A percentile compares a stretch with the other conserved stretches of the same genome.
Evolutionary conservation across 306 rosid species (phyloP).

Genomic region (Prunus salicina): DNA sequence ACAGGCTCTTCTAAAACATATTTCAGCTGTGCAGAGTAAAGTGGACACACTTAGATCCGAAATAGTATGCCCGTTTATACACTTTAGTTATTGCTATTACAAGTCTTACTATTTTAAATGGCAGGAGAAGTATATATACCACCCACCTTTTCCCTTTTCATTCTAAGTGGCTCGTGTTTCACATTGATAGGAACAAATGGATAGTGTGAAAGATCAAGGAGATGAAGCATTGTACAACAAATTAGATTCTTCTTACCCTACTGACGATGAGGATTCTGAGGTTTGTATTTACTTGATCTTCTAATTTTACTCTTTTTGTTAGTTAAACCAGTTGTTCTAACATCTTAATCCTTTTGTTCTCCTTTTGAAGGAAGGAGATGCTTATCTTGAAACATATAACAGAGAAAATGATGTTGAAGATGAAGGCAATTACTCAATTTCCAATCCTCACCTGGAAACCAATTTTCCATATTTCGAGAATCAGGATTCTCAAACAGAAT

Average conservation of each 20-base stretch:
- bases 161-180: conserved; percentile 10
- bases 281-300: conserved; percentile 29
- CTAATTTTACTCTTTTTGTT: neutral
- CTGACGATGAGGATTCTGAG: conserved; percentile 67
- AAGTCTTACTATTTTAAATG: conserved; percentile 10
- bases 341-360: conserved; percentile 1
- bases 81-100: conserved; percentile 9
- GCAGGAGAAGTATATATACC: neutral
- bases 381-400: conserved; percentile 44
- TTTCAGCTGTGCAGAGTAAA: conserved; percentile 57
- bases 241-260: conserved; percentile 62
- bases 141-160: neutral
- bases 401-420: conserved; percentile 36
- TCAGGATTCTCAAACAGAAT: conserved; percentile 26
- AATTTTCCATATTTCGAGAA: conserved; percentile 28
- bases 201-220: conserved; percentile 60
- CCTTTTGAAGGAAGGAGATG: conserved; percentile 41
- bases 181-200: conserved; percentile 69
- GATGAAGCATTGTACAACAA: conserved; percentile 63
- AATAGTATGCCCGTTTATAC: conserved; percentile 53
- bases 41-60: conserved; percentile 63
- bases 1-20: conserved; percentile 80
- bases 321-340: neutral
- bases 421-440: conserved; percentile 27
- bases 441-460: conserved; percentile 31